Base-by-base conservation (phyloP, 306 rosid species). In the Cyamopsis tetragonoloba region DNA sequence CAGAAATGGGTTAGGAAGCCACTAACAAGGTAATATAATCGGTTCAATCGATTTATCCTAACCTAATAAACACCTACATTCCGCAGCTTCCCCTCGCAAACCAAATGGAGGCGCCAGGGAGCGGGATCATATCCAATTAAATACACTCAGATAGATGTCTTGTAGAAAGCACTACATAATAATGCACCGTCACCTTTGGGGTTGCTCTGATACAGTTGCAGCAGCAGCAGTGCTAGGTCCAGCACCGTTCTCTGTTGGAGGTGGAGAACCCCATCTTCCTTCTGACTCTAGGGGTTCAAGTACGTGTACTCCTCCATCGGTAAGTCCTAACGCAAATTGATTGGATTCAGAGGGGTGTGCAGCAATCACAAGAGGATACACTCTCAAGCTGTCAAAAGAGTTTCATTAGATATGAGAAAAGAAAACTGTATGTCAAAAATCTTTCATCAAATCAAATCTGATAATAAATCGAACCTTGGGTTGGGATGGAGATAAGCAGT, bases 211-310 rank as follows among this genome's bases (percentile, higher is more conserved):
- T 60, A 59, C 88, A 4, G 87, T 64, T 11, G 85, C 88, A 17
- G 84, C 96, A 13, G 92, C 49, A 31, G 87, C 20, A 24, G 85
- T 51, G 79, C 97, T 91, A 5, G 96, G 97, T 37, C 97, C 97
- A 3, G 95, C 95, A 17, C 99, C 97, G 24, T 95, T 95, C 72
- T 95, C 97, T 3, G 65, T 80, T 12, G 99, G 99, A 41, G 95
- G 97, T 18, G 88, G 67, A 59, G 86, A 85, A 39, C 99, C 99
- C 99, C 99, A 95, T 70, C 86, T 95, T 69, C 97, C 99, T 80
- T 91, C 97, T 0, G 91, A 75, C 63, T 95, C 97, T 49, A 86
- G 81, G 1, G 99, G 97, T 84, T 95, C 99, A 19, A 95, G 90
- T 39, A 95, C 86, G 61, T 85, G 86, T 10, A 95, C 99, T 32